phyloP scores from a whole-genome alignment of 495 filamentous ascomycete genomes.

The Talaromyces stipitatus region DNA sequence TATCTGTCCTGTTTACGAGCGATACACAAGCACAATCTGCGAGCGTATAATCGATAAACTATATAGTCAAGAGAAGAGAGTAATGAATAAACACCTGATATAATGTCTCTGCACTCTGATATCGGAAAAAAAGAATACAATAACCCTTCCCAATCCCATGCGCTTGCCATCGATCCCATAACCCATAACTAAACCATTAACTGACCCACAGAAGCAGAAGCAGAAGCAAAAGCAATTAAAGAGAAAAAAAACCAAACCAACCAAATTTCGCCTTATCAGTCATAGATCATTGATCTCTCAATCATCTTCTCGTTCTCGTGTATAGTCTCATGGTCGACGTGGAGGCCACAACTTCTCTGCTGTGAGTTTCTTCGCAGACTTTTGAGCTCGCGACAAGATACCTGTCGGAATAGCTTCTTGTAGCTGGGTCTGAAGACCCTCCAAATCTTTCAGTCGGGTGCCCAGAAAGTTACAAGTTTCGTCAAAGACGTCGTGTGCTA shows the following conservation, averaged over 20 bases:
- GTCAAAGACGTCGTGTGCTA: conserved; percentile 21
- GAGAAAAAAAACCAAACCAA: conserved; percentile 2
- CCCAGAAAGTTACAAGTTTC: conserved; percentile 17
- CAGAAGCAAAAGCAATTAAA: conserved; percentile 8
- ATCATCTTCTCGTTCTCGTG: neutral
- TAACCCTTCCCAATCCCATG: neutral
- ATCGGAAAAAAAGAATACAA: neutral
- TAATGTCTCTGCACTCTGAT: neutral
- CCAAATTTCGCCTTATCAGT: conserved; percentile 6
- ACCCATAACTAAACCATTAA: neutral
- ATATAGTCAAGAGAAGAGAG: neutral
- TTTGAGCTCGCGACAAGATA: conserved; percentile 31
- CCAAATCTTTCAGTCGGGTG: conserved; percentile 11
- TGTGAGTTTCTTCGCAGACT: conserved; percentile 26
- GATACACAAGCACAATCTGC: too few relatives aligned
- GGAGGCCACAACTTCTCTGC: conserved; percentile 2
- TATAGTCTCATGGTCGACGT: neutral
- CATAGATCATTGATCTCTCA: neutral
- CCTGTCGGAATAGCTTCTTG: conserved; percentile 23
- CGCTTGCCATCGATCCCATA: neutral
- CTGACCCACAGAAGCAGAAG: neutral
- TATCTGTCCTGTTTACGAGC: too few relatives aligned
- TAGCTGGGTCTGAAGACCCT: conserved; percentile 22
- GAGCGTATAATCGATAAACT: too few relatives aligned
- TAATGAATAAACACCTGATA: neutral